Evolutionary conservation across 495 filamentous ascomycete species (phyloP).

Genomic region (Aspergillus haitiensis): DNA sequence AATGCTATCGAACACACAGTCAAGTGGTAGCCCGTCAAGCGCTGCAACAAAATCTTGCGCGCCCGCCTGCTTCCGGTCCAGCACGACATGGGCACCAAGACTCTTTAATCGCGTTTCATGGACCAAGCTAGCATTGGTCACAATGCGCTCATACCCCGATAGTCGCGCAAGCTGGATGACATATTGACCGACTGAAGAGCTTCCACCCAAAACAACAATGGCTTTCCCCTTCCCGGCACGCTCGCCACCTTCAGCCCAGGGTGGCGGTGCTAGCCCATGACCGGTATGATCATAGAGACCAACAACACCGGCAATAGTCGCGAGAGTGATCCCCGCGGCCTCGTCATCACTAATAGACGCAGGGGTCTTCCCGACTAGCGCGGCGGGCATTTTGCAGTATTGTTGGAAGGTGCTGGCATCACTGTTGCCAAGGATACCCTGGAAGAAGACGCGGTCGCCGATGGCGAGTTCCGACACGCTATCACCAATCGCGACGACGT

Average conservation of each 20-base stretch:
- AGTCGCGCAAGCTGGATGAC: conserved; percentile 44
- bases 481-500: conserved; percentile 37
- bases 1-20: conserved; percentile 24
- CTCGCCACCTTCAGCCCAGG: conserved; percentile 27
- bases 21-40: conserved; percentile 14
- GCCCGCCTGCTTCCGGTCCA: conserved; percentile 19
- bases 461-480: conserved; percentile 28
- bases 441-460: conserved; percentile 42
- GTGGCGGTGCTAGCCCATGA: conserved; percentile 17
- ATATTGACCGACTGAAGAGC: conserved; percentile 44
- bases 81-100: conserved; percentile 40
- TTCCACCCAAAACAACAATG: conserved; percentile 49
- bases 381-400: conserved; percentile 33
- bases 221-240: conserved; percentile 29
- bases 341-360: conserved; percentile 39
- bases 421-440: conserved; percentile 28
- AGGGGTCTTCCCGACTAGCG: conserved; percentile 35
- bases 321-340: conserved; percentile 43
- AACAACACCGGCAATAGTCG: conserved; percentile 33
- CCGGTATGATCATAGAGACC: conserved; percentile 34
- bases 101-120: conserved; percentile 45
- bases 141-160: conserved; percentile 44
- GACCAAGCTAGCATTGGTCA: conserved; percentile 44
- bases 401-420: conserved; percentile 47
- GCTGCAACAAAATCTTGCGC: conserved; percentile 14